Evolutionary conservation across 2,329 filamentous ascomycete species (phyloP), one percentile per base, ranked within the genome.

Genomic region (Alternaria viburni): DNA sequence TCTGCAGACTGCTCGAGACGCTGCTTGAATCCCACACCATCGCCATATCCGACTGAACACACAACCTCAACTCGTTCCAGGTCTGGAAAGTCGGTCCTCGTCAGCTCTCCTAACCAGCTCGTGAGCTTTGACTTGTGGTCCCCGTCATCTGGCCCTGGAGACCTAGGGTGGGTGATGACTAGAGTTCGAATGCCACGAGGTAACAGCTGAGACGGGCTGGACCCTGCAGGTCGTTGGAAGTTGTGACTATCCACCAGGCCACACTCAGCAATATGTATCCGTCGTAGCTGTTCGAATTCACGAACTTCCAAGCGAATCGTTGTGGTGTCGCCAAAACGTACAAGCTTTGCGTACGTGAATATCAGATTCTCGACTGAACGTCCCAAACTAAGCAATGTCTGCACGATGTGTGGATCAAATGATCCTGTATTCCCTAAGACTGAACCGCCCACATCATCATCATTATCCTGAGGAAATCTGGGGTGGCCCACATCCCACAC

Each of bases 401-500:
- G 41, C 21, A 21, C 21, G 21, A 21, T 21, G 21, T 21, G 21
- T 21, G 21, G 21, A 21, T 21, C 21, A 21, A 3, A 21, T 21
- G 21, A 21, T 4, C 21, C 21, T 4, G 21, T 21, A 3, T 21
- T 21, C 21, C 5, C n/a, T 1, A 13, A 44, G 41, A 0, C 11
- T 1, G n/a, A 6, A 8, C 6, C 1, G 41, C n/a, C 1, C 6
- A 19, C 2, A 11, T 6, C 1, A 17, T 21, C 10, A 6, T 0
- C 10, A 12, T 0, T 0, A 13, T 5, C 6, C 10, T 0, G n/a
- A 19, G 41, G 41, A 44, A 44, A 44, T 19, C 6, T 17, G 17
- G 10, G 9, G 6, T 44, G 5, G 3, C n/a, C n/a, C 41, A 11
- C 0, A 0, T 44, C 3, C n/a, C 2, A 1, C n/a, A 21, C 3